phyloP scores from a whole-genome alignment of 2,329 filamentous ascomycete species.

The Xenoacremonium recifei region DNA sequence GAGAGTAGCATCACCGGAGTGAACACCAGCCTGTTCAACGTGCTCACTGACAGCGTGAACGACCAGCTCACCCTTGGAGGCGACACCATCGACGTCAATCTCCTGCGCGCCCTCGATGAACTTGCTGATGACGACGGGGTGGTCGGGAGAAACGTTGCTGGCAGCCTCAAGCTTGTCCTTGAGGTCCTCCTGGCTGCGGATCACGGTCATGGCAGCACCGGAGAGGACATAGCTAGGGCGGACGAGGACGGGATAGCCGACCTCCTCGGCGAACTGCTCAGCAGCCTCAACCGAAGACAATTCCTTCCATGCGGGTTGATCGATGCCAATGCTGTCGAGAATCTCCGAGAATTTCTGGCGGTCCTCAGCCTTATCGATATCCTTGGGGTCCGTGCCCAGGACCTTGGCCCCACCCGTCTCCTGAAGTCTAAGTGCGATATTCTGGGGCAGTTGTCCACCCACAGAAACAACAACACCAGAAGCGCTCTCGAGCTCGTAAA shows the following conservation, averaged over 20 bases:
- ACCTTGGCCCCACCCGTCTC: constrained; percentile 87
- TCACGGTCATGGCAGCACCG: constrained; percentile 97
- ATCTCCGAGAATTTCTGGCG: constrained; percentile 98
- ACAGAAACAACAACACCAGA: constrained; percentile 91
- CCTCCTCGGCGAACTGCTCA: constrained; percentile 79
- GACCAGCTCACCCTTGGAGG: constrained; percentile 79
- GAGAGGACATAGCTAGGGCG: constrained; percentile 95
- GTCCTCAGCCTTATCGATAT: constrained; percentile 98
- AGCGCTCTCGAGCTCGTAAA: constrained; percentile 87
- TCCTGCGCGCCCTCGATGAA: constrained; percentile 97
- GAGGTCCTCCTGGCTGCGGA: constrained; percentile 81
- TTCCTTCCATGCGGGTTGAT: constrained; percentile 98
- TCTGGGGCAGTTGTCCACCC: constrained; percentile 93
- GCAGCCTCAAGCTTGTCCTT: constrained; percentile 94
- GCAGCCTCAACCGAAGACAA: constrained; percentile 86
- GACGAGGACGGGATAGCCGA: constrained; percentile 92
- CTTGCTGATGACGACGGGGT: constrained; percentile 97
- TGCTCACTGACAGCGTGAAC: constrained; percentile 94
- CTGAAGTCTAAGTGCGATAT: constrained; percentile 92
- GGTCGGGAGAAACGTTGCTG: constrained; percentile 86
- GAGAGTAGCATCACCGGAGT: constrained; percentile 95
- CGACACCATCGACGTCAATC: constrained; percentile 94
- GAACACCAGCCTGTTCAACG: constrained; percentile 94
- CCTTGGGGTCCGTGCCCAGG: constrained; percentile 85
- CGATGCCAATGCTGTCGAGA: constrained; percentile 91